Evolutionary conservation across 2,329 filamentous ascomycete genomes (phyloP).

Genomic region (Cyclaneusma minus): DNA sequence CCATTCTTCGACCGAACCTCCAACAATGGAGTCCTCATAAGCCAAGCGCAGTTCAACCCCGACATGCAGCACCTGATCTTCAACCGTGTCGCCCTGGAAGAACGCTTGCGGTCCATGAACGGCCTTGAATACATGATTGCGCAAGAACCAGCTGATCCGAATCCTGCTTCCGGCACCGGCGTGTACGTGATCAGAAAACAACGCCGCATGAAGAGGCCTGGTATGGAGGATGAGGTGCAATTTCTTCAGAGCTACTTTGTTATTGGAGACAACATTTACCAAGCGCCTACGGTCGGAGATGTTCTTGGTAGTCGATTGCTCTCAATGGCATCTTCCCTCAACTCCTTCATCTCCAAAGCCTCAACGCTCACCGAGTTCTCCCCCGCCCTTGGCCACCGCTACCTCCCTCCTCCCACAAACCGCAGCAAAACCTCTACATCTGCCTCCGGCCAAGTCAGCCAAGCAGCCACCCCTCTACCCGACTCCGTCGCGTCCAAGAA

Average conservation of each 20-base stretch:
- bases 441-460: slow-evolving; percentile 12
- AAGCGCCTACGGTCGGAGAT: slow-evolving; percentile 45
- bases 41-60: slow-evolving; percentile 45
- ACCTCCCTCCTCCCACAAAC: slow-evolving; percentile 12
- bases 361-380: slow-evolving; percentile 26
- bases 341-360: slow-evolving; percentile 18
- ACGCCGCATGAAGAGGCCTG: slow-evolving; percentile 39
- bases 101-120: slow-evolving; percentile 45
- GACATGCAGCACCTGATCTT: slow-evolving; percentile 39
- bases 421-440: slow-evolving; percentile 9
- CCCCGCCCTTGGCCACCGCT: slow-evolving; percentile 30
- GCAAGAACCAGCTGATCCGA: slow-evolving; percentile 47
- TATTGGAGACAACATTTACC: slow-evolving; percentile 50
- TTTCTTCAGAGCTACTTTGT: slow-evolving; percentile 48
- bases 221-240: slow-evolving; percentile 40
- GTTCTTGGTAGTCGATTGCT: slow-evolving; percentile 34
- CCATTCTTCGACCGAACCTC: slow-evolving; percentile 54
- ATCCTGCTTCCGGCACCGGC: slow-evolving; percentile 42
- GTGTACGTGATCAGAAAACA: slow-evolving; percentile 60
- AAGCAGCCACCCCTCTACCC: slow-evolving; percentile 29
- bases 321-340: slow-evolving; percentile 15
- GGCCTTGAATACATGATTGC: slow-evolving; percentile 53
- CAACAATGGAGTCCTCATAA: slow-evolving; percentile 49
- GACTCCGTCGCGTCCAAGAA: slow-evolving; percentile 17
- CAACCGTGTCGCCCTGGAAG: slow-evolving; percentile 48